Conservation (phyloP, 306 rosid genomes). For the Fragaria iinumae region DNA sequence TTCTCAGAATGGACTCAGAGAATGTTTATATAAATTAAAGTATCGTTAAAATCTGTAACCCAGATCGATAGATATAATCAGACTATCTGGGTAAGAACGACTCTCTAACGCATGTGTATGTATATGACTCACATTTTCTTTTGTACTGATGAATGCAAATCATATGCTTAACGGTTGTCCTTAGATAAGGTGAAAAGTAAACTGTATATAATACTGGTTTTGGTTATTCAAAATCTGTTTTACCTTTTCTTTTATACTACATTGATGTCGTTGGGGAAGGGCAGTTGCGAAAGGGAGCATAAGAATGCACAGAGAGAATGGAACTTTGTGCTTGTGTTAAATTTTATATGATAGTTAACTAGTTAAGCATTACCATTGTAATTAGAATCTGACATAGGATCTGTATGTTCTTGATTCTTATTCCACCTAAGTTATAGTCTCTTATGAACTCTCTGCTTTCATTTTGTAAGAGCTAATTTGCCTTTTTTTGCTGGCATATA, state of each 20-base stretch:
- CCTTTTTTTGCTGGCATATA: background rate
- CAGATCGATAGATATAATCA: no score
- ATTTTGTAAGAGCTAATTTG: background rate
- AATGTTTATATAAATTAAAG: no score
- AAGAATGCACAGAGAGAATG: background rate
- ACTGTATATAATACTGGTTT: background rate
- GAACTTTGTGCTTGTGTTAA: background rate
- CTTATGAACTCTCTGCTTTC: background rate
- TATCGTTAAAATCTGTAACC: no score
- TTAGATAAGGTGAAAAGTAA: background rate
- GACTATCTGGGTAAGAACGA: no score
- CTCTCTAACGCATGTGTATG: no score
- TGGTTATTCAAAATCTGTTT: background rate
- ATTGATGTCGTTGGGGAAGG: background rate
- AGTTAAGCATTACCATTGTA: background rate
- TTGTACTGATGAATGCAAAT: no score
- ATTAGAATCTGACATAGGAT: background rate
- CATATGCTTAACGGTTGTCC: no score
- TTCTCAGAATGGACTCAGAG: no score
- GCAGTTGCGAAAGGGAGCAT: background rate
- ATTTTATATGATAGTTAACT: background rate
- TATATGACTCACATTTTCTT: no score
- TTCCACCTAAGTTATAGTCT: background rate
- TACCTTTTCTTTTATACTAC: no score
- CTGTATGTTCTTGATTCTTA: background rate